Percentiles rank a stretch among this genome's conserved stretches.
Conservation (phyloP, 139 green algal species). For the Closterium sp. region DNA sequence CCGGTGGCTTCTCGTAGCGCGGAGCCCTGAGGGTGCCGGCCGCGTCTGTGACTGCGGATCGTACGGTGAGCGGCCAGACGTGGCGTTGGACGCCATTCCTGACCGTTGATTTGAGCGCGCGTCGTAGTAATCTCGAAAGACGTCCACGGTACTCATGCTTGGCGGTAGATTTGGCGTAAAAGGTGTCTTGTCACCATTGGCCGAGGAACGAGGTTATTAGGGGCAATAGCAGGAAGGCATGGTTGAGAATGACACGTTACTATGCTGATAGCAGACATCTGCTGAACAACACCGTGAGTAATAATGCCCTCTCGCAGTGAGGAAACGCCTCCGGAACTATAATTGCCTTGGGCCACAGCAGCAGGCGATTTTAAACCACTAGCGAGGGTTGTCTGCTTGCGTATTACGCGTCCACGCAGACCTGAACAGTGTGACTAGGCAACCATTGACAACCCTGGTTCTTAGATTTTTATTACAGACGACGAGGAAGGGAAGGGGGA, state of each 20-base stretch:
- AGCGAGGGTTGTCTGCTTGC: no score
- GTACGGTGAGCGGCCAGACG: background rate
- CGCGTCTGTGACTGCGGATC: background rate
- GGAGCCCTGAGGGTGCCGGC: background rate
- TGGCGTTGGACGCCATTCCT: background rate
- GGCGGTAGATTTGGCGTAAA: background rate
- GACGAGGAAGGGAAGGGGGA: no score
- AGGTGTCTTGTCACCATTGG: background rate
- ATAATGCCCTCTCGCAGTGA: no score
- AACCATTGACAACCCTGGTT: no score
- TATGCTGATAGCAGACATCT: no score
- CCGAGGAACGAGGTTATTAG: background rate
- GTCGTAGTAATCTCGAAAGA: background rate
- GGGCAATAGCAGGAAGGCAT: background rate
- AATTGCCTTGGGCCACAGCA: no score
- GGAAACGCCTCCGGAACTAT: no score
- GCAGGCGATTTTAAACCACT: no score
- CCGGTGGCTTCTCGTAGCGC: background rate
- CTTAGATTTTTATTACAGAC: no score
- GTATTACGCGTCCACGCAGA: no score
- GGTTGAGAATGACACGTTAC: background rate
- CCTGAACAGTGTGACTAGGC: no score
- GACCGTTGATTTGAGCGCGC: background rate
- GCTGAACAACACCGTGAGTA: no score
- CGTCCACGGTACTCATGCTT: background rate